These are phyloP conservation scores for Cladosporium phlei DNA, from an alignment of 2,329 filamentous ascomycete species.

Conservation along the genomic window DNA sequence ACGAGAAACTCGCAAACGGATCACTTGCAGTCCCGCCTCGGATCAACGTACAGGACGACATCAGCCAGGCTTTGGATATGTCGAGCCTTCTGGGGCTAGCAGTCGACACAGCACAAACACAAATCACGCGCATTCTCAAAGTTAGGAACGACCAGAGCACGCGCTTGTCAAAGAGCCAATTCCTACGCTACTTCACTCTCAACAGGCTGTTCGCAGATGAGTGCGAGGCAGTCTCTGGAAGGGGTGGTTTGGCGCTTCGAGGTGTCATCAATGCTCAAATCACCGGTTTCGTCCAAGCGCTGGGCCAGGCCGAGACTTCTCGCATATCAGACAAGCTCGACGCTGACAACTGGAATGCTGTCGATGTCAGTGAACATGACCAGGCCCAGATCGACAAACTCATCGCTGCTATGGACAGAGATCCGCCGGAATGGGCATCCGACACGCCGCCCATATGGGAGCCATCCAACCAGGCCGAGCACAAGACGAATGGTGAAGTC, in stretches of 20 bases:
- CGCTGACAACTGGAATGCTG: slow-evolving; percentile 72
- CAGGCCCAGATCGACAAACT: slow-evolving; percentile 59
- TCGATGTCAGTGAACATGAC: slow-evolving; percentile 65
- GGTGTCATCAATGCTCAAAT: slow-evolving; percentile 78
- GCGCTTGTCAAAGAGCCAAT: slow-evolving; percentile 62
- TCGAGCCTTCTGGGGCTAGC: slow-evolving; percentile 73
- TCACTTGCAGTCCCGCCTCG: slow-evolving; percentile 13
- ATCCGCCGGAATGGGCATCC: slow-evolving; percentile 63
- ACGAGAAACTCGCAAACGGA: slow-evolving; percentile 35
- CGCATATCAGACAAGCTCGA: slow-evolving; percentile 73
- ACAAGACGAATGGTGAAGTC: slow-evolving; percentile 27
- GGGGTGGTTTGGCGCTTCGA: slow-evolving; percentile 70
- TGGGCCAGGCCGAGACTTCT: slow-evolving; percentile 69
- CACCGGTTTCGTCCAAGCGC: slow-evolving; percentile 68
- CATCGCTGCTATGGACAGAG: slow-evolving; percentile 64
- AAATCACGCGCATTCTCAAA: slow-evolving; percentile 69
- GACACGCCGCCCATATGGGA: slow-evolving; percentile 50
- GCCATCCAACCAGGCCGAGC: slow-evolving; percentile 25
- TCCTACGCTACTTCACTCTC: slow-evolving; percentile 76
- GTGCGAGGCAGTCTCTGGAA: slow-evolving; percentile 77
- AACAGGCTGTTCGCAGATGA: slow-evolving; percentile 81
- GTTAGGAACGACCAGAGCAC: slow-evolving; percentile 71
- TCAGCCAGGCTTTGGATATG: slow-evolving; percentile 72
- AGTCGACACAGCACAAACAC: slow-evolving; percentile 70
- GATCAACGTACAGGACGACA: slow-evolving; percentile 58